Percentiles rank a stretch among this genome's conserved stretches.
Evolutionary conservation across 2,329 filamentous ascomycete species (phyloP).

Genomic region (Triangularia verruculosa): DNA sequence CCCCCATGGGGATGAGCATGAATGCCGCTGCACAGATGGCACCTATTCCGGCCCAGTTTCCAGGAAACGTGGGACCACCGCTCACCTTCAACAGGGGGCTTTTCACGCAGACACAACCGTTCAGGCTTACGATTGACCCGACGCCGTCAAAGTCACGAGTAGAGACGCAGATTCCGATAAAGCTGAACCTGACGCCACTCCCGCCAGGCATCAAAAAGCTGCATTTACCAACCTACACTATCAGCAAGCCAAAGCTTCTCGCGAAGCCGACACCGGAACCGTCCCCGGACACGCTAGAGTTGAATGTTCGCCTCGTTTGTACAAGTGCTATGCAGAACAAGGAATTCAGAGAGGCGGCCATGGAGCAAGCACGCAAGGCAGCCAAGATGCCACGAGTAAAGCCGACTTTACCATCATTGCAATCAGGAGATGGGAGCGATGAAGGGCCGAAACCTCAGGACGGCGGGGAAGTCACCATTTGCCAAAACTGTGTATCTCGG

Average conservation of each 20-base stretch:
- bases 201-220: constrained; percentile 74
- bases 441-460: constrained; percentile 62
- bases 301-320: constrained; percentile 81
- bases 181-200: constrained; percentile 72
- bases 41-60: not conserved
- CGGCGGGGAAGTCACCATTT: constrained; percentile 92
- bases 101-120: not conserved
- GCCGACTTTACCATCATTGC: constrained; percentile 24
- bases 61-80: not conserved
- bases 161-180: constrained; percentile 92
- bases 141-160: constrained; percentile 72
- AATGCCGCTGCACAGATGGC: not conserved
- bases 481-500: constrained; percentile 82
- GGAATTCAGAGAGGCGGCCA: constrained; percentile 62
- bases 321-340: constrained; percentile 82
- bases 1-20: not conserved
- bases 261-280: constrained; percentile 67
- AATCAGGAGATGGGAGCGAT: constrained; percentile 29
- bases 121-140: not conserved
- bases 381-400: constrained; percentile 29
- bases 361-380: constrained; percentile 54
- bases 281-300: constrained; percentile 71
- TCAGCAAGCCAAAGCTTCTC: constrained; percentile 90
- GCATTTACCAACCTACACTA: constrained; percentile 83
- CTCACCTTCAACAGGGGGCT: not conserved